These are phyloP conservation scores for Lentinus polychrous DNA, from an alignment of 1,284 basidiomycete genomes.

Conservation along the genomic window DNA sequence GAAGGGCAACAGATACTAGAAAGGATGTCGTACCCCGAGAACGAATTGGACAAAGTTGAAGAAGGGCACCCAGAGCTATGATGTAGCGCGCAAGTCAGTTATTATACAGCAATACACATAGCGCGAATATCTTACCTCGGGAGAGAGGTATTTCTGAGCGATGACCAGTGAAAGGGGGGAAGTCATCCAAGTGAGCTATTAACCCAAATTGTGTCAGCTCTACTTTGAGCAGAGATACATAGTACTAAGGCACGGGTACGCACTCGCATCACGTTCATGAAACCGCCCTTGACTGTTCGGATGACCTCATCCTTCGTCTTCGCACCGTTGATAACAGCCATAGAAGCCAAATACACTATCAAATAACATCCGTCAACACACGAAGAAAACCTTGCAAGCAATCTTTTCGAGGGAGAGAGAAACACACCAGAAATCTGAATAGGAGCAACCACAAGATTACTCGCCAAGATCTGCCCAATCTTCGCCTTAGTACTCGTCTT, in stretches of 20 bases:
- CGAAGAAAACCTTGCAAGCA: too few relatives aligned
- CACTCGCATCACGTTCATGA: constrained; percentile 72
- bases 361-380: too few relatives aligned
- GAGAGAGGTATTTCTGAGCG: constrained; percentile 70
- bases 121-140: constrained; percentile 39
- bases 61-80: constrained; percentile 68
- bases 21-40: constrained; percentile 44
- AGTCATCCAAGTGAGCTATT: constrained; percentile 64
- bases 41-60: constrained; percentile 65
- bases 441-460: constrained; percentile 74
- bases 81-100: constrained; percentile 3
- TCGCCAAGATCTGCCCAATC: constrained; percentile 71
- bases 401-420: too few relatives aligned
- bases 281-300: constrained; percentile 68
- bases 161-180: constrained; percentile 66
- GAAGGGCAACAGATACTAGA: neutral
- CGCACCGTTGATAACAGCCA: constrained; percentile 84
- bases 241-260: constrained; percentile 15
- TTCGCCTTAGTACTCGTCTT: constrained; percentile 63
- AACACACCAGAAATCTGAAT: constrained; percentile 63
- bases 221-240: neutral
- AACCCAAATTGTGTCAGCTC: neutral
- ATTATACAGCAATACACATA: neutral
- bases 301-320: constrained; percentile 58
- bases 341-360: constrained; percentile 59